phyloP scores from a whole-genome alignment of 2,329 filamentous ascomycete genomes.

The Colletotrichum siamense region DNA sequence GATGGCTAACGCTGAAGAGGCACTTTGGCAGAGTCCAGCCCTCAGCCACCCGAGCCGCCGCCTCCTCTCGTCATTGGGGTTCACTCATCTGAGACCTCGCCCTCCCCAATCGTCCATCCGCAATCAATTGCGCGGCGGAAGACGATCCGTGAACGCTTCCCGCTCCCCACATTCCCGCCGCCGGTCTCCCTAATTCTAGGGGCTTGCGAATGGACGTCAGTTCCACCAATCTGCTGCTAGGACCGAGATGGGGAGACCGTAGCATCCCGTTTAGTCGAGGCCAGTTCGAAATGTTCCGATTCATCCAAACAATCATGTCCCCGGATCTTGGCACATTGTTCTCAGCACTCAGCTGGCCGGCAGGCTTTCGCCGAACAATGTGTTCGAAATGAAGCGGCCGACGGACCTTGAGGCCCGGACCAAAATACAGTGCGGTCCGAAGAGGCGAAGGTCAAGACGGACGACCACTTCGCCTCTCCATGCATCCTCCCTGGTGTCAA shows the following conservation, averaged over 20 bases:
- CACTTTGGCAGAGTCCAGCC: neutral
- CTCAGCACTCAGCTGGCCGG: neutral
- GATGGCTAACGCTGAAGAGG: neutral
- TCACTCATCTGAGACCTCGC: neutral
- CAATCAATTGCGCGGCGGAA: constrained; percentile 16
- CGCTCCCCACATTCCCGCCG: constrained; percentile 16
- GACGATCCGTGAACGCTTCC: constrained; percentile 22
- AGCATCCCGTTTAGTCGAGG: neutral
- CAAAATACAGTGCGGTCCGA: neutral
- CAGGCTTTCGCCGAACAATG: neutral
- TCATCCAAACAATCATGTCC: neutral
- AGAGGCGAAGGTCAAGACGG: neutral
- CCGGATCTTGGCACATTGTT: constrained; percentile 11
- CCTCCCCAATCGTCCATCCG: neutral
- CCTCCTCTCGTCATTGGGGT: neutral
- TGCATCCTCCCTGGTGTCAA: neutral
- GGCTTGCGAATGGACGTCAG: neutral
- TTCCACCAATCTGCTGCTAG: constrained; percentile 19
- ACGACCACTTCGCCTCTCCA: neutral
- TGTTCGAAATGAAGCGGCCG: constrained; percentile 1
- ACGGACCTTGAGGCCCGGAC: neutral
- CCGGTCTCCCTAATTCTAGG: constrained; percentile 5
- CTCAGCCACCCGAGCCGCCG: neutral
- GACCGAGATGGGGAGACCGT: neutral
- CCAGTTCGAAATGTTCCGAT: neutral